Percentiles rank a stretch among this genome's conserved stretches.
These are phyloP conservation scores for Pulveroboletus sp. DNA, from an alignment of 768 basidiomycete species.

Conservation along the genomic window DNA sequence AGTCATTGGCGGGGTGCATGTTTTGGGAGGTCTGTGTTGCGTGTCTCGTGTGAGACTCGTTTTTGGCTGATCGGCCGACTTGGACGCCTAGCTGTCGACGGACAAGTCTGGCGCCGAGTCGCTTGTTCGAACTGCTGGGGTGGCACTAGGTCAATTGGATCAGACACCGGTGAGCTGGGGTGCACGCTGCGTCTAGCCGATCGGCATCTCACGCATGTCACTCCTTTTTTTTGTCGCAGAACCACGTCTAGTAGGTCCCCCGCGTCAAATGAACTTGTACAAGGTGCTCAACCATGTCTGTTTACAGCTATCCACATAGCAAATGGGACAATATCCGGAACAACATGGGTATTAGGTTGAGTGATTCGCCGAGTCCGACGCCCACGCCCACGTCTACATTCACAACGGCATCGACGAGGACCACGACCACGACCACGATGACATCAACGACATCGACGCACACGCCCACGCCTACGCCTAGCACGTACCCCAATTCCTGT, in stretches of 20 bases:
- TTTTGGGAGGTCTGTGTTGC: conserved; percentile 59
- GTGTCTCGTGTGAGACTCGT: not conserved
- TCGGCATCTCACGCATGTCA: not conserved
- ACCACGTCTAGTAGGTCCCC: conserved; percentile 53
- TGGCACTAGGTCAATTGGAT: conserved; percentile 52
- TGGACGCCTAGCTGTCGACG: conserved; percentile 43
- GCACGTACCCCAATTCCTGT: conserved; percentile 22
- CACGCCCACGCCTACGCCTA: conserved; percentile 14
- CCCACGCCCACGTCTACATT: conserved; percentile 7
- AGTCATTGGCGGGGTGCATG: conserved; percentile 68
- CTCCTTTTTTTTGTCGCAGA: conserved; percentile 27
- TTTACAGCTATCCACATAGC: conserved; percentile 57
- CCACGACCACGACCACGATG: too few species aligned
- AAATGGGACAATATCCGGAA: conserved; percentile 69
- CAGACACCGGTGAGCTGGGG: conserved; percentile 38
- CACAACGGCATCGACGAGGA: not conserved
- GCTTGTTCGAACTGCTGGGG: conserved; percentile 49
- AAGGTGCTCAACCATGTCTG: not conserved
- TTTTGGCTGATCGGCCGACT: too few species aligned
- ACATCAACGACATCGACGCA: not conserved
- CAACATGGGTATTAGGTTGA: conserved; percentile 49
- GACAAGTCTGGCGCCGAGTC: conserved; percentile 61
- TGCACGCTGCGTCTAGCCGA: too few species aligned
- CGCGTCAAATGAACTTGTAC: not conserved
- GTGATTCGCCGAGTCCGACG: conserved; percentile 14